Evolutionary conservation across 805 yeast species (phyloP), one percentile per base, ranked within the genome.

Genomic region (Blastobotrys robertii): DNA sequence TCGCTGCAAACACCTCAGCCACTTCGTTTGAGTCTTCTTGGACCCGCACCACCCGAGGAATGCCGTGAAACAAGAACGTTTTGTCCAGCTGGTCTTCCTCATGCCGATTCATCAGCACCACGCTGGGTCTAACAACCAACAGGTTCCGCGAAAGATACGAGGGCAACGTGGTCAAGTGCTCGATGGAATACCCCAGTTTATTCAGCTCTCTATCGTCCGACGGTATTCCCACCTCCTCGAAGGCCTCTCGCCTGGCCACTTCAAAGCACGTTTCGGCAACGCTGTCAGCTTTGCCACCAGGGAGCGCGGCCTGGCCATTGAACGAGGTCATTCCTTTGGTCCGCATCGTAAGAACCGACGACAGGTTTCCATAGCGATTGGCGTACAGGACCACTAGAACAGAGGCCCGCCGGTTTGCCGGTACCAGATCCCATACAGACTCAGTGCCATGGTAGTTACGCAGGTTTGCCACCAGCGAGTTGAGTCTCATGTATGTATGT

Each of bases 261-360:
- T 73, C 72, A 70, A 81, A 79, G 44, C 83, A 84, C 52, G 85
- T 86, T 13, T 73, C 66, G 0, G 72, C 76, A 5, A 30, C 52
- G 34, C 51, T 56, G 59, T 88, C 97, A 3, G 94, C 87, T 56
- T 81, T 84, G 7, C 97, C 97, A 2, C 97, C 97, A 3, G 97
- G 97, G 7, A 88, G 67, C 1, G 96, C 85, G 4, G 84, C 83
- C 59, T 88, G 95, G 4, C 97, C 96, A 0, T 92, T 82, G 63
- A 87, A 88, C 42, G 75, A 75, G 39, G 77, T 68, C 52, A 90
- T 67, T 31, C 71, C 67, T 38, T 81, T 68, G 2, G 94, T 78
- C 48, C 97, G 63, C 52, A 82, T 79, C 1, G 97, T 88, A 40
- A 88, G 62, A 3, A 88, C 67, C 29, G 85, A 94, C 36, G 90